Percentiles rank a stretch among this genome's conserved stretches.
Conservation (phyloP, 768 basidiomycete species). For the Ramaria sp. region DNA sequence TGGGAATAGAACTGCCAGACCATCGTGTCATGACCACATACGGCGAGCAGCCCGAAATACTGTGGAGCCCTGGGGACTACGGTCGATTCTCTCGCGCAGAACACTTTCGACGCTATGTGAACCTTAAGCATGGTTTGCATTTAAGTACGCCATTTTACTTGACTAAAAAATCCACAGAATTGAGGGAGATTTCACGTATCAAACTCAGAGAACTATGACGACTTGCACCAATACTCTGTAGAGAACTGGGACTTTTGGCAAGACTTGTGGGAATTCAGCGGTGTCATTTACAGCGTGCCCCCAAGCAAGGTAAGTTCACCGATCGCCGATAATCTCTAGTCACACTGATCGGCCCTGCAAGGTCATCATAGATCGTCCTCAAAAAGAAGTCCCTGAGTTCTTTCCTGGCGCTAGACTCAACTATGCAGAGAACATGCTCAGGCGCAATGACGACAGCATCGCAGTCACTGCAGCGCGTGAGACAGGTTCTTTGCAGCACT, state of each 20-base stretch:
- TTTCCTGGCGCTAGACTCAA: slow-evolving; percentile 58
- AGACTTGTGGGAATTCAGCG: slow-evolving; percentile 56
- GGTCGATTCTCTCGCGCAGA: slow-evolving; percentile 34
- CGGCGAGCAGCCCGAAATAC: slow-evolving; percentile 19
- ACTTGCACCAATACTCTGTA: slow-evolving; percentile 59
- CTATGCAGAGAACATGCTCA: slow-evolving; percentile 63
- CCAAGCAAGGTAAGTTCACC: slow-evolving; percentile 33
- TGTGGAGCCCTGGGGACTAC: slow-evolving; percentile 39
- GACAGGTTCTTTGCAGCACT: slow-evolving; percentile 35
- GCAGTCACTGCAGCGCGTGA: slow-evolving; percentile 52
- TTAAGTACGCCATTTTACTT: too few species aligned
- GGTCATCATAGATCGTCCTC: slow-evolving; percentile 35
- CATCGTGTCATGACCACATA: background rate
- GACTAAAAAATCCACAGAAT: too few species aligned
- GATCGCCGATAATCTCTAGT: background rate
- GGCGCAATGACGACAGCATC: slow-evolving; percentile 44
- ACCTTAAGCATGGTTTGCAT: slow-evolving; percentile 48
- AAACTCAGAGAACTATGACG: slow-evolving; percentile 57
- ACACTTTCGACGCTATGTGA: slow-evolving; percentile 44
- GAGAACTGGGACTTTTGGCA: slow-evolving; percentile 58
- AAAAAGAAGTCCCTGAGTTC: slow-evolving; percentile 53
- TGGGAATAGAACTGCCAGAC: too few species aligned
- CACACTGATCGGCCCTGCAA: slow-evolving; percentile 14
- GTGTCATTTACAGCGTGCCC: slow-evolving; percentile 49
- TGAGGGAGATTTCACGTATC: background rate